These are phyloP conservation scores for Ceratobasidium papillatum DNA, from an alignment of 1,284 basidiomycete genomes.

Conservation along the genomic window DNA sequence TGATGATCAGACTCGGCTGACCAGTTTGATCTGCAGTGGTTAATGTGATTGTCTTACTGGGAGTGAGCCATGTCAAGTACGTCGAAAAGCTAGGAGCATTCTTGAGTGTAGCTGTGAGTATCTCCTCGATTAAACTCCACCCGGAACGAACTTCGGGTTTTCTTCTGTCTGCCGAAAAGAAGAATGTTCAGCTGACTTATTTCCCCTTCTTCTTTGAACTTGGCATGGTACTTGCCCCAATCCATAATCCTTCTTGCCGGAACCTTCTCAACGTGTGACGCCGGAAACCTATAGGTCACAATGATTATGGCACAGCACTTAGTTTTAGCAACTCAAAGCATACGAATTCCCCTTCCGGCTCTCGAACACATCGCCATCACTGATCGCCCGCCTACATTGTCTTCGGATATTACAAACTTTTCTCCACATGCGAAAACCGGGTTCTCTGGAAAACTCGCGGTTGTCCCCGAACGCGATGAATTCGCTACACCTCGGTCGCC, in stretches of 20 bases:
- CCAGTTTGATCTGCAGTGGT: conserved; percentile 2
- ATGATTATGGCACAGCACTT: conserved; percentile 36
- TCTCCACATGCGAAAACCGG: conserved; percentile 28
- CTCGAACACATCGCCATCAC: conserved; percentile 32
- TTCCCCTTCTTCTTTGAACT: background rate
- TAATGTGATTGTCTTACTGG: conserved; percentile 20
- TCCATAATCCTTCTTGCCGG: too few species aligned
- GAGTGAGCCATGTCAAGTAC: conserved; percentile 31
- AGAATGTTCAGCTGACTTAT: conserved; percentile 7
- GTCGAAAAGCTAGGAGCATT: conserved; percentile 35
- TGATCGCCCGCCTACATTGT: conserved; percentile 28
- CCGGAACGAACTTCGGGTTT: background rate
- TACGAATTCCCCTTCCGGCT: conserved; percentile 30
- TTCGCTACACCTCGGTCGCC: background rate
- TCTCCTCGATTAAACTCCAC: background rate
- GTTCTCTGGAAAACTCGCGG: conserved; percentile 19
- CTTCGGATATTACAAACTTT: conserved; percentile 2
- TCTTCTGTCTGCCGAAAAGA: background rate
- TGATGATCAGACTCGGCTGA: background rate
- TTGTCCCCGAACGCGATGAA: conserved; percentile 26
- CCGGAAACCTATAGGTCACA: conserved; percentile 12
- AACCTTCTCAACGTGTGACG: background rate
- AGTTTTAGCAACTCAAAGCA: conserved; percentile 37
- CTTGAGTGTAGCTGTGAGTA: conserved; percentile 34
- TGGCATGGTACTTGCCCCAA: background rate